Evolutionary conservation across 371 early-diverging fungal genomes (phyloP).

Genomic region (Synchytrium microbalum): DNA sequence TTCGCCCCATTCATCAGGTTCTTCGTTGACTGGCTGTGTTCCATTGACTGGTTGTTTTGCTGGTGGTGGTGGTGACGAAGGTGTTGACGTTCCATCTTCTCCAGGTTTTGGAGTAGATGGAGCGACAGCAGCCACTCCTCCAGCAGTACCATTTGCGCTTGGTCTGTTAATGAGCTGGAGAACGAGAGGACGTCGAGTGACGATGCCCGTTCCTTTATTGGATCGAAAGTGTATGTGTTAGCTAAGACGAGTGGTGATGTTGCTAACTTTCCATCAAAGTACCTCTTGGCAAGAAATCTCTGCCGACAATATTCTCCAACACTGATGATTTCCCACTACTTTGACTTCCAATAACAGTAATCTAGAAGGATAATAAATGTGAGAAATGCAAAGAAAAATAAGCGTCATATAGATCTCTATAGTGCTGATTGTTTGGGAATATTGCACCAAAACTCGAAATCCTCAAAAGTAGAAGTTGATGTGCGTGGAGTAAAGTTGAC

Average conservation of each 20-base stretch:
- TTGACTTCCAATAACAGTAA: conserved; percentile 96
- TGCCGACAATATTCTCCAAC: conserved; percentile 97
- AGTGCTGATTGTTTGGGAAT: too few relatives aligned
- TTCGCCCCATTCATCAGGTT: conserved; percentile 92
- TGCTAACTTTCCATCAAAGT: conserved; percentile 8
- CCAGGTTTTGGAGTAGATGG: conserved; percentile 9
- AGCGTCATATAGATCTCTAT: neutral
- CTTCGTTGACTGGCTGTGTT: conserved; percentile 41
- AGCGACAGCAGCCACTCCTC: conserved; percentile 36
- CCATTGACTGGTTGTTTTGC: conserved; percentile 11
- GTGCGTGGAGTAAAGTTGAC: neutral
- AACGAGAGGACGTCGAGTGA: conserved; percentile 90
- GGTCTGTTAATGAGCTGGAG: conserved; percentile 94
- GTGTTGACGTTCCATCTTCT: neutral
- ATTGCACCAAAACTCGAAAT: too few relatives aligned
- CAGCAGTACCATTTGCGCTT: conserved; percentile 31
- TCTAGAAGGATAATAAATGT: conserved; percentile 31
- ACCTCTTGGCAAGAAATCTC: conserved; percentile 97
- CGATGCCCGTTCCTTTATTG: conserved; percentile 68
- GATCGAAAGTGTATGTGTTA: conserved; percentile 26
- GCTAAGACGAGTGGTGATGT: neutral
- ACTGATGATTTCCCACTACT: conserved; percentile 98
- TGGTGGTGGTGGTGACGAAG: conserved; percentile 4
- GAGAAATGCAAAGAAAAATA: neutral
- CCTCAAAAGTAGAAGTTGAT: neutral